These are phyloP conservation scores for Baffinella frigidus DNA, from an alignment of 208 protist genomes.

Conservation along the genomic window DNA sequence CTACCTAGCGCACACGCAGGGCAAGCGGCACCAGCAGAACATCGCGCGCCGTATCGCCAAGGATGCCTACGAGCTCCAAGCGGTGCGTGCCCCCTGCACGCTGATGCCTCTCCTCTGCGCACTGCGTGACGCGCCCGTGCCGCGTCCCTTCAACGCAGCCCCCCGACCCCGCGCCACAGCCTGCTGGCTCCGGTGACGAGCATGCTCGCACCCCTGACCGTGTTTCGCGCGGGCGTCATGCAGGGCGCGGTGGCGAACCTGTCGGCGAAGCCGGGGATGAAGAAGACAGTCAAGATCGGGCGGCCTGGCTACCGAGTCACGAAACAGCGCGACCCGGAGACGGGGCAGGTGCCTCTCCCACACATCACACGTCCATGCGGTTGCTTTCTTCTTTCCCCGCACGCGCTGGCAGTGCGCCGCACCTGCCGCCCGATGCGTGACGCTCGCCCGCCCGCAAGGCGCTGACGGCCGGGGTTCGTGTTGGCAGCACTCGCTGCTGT, in stretches of 20 bases:
- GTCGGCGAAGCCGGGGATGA: not conserved
- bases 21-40: slow-evolving; percentile 87
- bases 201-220: not conserved
- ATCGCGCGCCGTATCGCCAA: slow-evolving; percentile 75
- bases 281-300: slow-evolving; percentile 81
- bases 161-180: too few species aligned
- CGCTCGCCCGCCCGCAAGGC: too few species aligned
- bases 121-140: too few species aligned
- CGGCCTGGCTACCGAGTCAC: slow-evolving; percentile 83
- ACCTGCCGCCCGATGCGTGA: too few species aligned
- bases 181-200: too few species aligned
- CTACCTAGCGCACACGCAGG: slow-evolving; percentile 91
- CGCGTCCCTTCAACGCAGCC: too few species aligned
- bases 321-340: slow-evolving; percentile 79
- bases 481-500: slow-evolving; percentile 74
- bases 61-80: slow-evolving; percentile 67
- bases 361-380: slow-evolving; percentile 67
- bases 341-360: too few species aligned
- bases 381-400: not conserved
- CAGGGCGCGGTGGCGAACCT: not conserved
- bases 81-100: too few species aligned
- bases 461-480: too few species aligned
- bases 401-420: too few species aligned
- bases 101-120: too few species aligned
- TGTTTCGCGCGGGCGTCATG: not conserved